These are phyloP conservation scores for Aspergillus amoenus DNA, from an alignment of 2,329 filamentous ascomycete species.

Conservation along the genomic window DNA sequence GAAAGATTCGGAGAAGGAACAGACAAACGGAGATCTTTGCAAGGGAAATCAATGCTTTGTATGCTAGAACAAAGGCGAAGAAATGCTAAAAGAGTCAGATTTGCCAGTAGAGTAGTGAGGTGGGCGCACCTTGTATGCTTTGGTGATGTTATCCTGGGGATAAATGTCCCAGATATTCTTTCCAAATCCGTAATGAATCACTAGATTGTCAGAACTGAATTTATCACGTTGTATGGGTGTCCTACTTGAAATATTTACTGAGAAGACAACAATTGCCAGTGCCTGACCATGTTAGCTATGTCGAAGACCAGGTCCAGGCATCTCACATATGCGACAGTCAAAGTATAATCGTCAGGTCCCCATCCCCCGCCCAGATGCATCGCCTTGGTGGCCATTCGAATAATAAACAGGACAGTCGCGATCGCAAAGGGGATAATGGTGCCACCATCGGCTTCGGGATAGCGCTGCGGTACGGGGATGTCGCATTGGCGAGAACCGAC, in stretches of 20 bases:
- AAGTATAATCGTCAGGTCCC: slow-evolving; percentile 18
- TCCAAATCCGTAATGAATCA: slow-evolving; percentile 24
- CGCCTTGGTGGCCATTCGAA: slow-evolving; percentile 12
- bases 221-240: neutral
- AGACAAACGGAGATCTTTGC: slow-evolving; percentile 26
- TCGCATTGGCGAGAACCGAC: neutral
- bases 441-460: neutral
- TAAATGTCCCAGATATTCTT: slow-evolving; percentile 24
- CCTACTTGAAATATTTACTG: neutral
- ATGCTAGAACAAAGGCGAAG: slow-evolving; percentile 19
- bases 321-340: slow-evolving; percentile 18
- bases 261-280: neutral
- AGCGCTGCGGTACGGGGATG: neutral
- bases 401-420: slow-evolving; percentile 15
- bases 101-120: neutral
- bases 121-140: slow-evolving; percentile 16
- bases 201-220: neutral
- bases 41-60: slow-evolving; percentile 24
- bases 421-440: slow-evolving; percentile 10
- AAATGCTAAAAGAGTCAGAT: slow-evolving; percentile 10
- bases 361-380: slow-evolving; percentile 16
- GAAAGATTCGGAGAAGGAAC: slow-evolving; percentile 25
- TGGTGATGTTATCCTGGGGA: slow-evolving; percentile 21
- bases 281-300: neutral
- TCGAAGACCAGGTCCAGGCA: neutral